These are phyloP conservation scores for Trichoderma cornu-damae DNA, from an alignment of 2,329 filamentous ascomycete species.

Conservation along the genomic window DNA sequence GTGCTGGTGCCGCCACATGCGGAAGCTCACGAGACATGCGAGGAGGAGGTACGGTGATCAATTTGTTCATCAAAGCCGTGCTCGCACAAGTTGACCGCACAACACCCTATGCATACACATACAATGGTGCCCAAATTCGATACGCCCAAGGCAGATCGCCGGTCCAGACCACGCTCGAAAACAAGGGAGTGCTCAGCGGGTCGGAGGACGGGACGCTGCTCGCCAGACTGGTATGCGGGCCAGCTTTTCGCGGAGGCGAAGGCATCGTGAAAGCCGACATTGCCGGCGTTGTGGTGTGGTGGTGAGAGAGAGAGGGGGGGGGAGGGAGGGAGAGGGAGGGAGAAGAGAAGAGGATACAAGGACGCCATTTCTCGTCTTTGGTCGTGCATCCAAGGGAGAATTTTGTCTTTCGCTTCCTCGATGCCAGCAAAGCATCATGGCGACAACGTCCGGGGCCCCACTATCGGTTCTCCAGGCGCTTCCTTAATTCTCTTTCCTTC, in stretches of 20 bases:
- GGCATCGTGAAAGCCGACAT: constrained; percentile 19
- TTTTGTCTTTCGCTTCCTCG: background rate
- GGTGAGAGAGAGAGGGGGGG: background rate
- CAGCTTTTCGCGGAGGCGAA: constrained; percentile 4
- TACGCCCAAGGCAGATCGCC: background rate
- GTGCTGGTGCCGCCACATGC: background rate
- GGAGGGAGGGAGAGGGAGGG: no score
- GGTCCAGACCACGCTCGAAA: background rate
- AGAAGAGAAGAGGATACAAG: background rate
- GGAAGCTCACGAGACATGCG: constrained; percentile 17
- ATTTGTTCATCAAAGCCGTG: constrained; percentile 9
- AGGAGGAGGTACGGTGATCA: constrained; percentile 4
- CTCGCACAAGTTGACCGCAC: background rate
- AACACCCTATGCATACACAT: no score
- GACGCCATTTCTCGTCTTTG: background rate
- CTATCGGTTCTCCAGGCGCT: constrained; percentile 41
- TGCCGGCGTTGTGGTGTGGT: constrained; percentile 7
- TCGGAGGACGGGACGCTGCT: background rate
- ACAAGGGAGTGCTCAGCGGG: background rate
- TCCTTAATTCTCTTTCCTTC: constrained; percentile 55
- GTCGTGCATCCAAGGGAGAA: background rate
- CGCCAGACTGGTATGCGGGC: constrained; percentile 11
- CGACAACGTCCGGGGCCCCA: background rate
- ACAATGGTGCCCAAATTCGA: no score
- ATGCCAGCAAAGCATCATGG: background rate